Conservation (phyloP, 2,329 filamentous ascomycete species). For the Colletotrichum graminicola region DNA sequence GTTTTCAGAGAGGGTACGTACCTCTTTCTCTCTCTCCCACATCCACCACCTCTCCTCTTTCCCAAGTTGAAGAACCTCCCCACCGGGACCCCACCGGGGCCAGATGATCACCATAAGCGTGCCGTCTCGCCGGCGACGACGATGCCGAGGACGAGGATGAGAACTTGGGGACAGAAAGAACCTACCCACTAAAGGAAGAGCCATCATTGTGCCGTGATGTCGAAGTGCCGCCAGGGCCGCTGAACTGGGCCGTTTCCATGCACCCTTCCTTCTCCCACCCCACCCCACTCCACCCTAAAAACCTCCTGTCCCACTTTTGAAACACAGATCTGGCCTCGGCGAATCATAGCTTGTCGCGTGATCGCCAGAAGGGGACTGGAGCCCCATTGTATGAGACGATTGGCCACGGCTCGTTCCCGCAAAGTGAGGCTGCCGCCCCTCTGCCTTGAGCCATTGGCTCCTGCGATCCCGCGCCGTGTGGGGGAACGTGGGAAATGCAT, state of each 20-base stretch:
- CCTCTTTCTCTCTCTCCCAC: neutral
- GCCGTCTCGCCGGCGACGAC: neutral
- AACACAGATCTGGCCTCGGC: neutral
- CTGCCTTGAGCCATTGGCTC: conserved; percentile 31
- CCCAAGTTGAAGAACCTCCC: neutral
- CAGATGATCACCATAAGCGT: neutral
- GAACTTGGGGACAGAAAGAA: neutral
- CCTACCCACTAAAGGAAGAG: neutral
- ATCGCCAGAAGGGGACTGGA: conserved; percentile 14
- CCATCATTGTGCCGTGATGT: neutral
- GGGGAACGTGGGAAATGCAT: conserved; percentile 1
- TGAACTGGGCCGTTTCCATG: neutral
- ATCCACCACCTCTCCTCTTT: neutral
- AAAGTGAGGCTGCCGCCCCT: conserved; percentile 42
- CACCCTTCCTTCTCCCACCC: too few relatives aligned
- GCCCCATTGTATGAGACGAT: conserved; percentile 27
- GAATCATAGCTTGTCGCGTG: neutral
- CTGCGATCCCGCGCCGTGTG: conserved; percentile 6
- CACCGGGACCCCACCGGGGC: neutral
- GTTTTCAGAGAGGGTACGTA: conserved; percentile 5
- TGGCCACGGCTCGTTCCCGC: conserved; percentile 34
- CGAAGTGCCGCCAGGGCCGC: neutral
- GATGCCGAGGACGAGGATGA: neutral
- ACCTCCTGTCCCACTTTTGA: conserved; percentile 9
- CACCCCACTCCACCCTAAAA: neutral